Percentiles rank a stretch among this genome's conserved stretches.
These are phyloP conservation scores for Diversispora eburnea DNA, from an alignment of 192 early-diverging fungal species.

Conservation along the genomic window DNA sequence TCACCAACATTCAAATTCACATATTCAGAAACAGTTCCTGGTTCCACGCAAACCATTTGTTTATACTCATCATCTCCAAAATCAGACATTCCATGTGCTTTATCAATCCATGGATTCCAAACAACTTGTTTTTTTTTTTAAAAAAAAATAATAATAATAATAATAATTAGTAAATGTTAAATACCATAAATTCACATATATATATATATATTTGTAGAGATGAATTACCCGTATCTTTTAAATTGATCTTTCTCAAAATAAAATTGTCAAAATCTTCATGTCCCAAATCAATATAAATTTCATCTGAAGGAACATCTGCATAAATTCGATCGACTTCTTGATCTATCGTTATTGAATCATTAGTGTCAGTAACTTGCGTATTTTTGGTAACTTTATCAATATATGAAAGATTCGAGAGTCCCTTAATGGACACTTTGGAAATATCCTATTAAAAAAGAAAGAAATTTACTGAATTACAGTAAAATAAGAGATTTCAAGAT, in stretches of 20 bases:
- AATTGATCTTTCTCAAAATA: conserved; percentile 32
- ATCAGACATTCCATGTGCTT: conserved; percentile 84
- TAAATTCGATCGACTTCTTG: conserved; percentile 88
- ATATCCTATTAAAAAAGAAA: conserved; percentile 49
- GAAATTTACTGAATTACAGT: not conserved
- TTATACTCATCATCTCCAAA: conserved; percentile 85
- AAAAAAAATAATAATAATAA: conserved; percentile 29
- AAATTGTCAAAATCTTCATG: conserved; percentile 20
- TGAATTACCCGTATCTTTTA: conserved; percentile 39
- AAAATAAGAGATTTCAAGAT: conserved; percentile 13
- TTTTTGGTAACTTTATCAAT: conserved; percentile 68
- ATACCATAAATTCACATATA: no score
- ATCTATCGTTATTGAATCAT: conserved; percentile 55
- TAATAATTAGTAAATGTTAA: not conserved
- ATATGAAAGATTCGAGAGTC: conserved; percentile 61
- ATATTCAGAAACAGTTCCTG: conserved; percentile 65
- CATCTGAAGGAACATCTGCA: conserved; percentile 51
- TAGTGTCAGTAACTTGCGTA: conserved; percentile 38
- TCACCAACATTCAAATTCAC: conserved; percentile 64
- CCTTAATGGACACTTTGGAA: conserved; percentile 53
- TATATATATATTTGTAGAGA: not conserved
- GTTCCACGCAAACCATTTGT: conserved; percentile 90
- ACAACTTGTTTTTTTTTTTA: conserved; percentile 66
- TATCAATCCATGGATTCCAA: conserved; percentile 97
- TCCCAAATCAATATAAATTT: conserved; percentile 34